A percentile compares a stretch with the other conserved stretches of the same genome.
phyloP scores from a whole-genome alignment of 306 rosid species.

The Rubus parviflorus region DNA sequence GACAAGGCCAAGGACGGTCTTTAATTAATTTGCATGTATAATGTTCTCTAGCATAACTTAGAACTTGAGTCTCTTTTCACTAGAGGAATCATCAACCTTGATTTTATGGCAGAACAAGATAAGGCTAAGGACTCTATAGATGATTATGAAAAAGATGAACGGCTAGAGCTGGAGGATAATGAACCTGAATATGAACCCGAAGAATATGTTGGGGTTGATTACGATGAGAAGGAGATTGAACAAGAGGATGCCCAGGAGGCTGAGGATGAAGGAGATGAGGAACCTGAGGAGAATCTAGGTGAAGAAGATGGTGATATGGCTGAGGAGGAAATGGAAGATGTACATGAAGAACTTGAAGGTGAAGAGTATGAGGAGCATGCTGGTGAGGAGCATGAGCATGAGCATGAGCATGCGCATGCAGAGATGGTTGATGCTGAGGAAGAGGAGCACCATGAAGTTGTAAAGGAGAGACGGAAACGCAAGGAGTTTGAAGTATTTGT shows the following conservation, averaged over 20 bases:
- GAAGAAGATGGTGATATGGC: constrained; percentile 74
- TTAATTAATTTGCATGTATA: constrained; percentile 17
- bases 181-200: constrained; percentile 94
- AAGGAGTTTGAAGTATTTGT: constrained; percentile 98
- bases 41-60: constrained; percentile 20
- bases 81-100: constrained; percentile 37
- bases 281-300: constrained; percentile 62
- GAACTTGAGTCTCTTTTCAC: constrained; percentile 33
- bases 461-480: constrained; percentile 86
- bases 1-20: background rate
- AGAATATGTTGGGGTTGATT: constrained; percentile 85
- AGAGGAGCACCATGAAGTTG: constrained; percentile 83
- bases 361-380: constrained; percentile 72
- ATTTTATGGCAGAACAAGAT: constrained; percentile 77
- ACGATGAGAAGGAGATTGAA: constrained; percentile 90
- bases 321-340: constrained; percentile 82
- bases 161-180: constrained; percentile 90
- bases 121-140: constrained; percentile 76
- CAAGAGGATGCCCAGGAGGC: constrained; percentile 69
- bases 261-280: constrained; percentile 76
- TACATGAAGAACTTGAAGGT: constrained; percentile 71
- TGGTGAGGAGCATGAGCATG: constrained; percentile 34
- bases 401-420: constrained; percentile 43
- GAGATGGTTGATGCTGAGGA: constrained; percentile 70
- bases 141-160: constrained; percentile 83